A percentile compares a stretch with the other conserved stretches of the same genome.
phyloP scores from a whole-genome alignment of 345 rosid species.

The Excoecaria cochinchinensis region DNA sequence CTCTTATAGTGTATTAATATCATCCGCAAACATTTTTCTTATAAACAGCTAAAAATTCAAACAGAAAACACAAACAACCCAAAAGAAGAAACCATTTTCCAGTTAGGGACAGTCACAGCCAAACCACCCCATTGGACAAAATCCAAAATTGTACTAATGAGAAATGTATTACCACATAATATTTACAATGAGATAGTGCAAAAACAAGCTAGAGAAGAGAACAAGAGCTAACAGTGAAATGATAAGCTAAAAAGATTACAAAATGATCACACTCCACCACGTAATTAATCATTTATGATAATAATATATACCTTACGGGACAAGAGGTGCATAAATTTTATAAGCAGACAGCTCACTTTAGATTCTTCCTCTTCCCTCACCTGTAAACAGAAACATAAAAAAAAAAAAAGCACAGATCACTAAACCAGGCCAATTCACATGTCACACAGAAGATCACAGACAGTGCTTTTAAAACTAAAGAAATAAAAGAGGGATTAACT shows the following conservation, averaged over 20 bases:
- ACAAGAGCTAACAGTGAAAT: not conserved
- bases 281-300: not conserved
- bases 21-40: too few species aligned
- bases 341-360: slow-evolving; percentile 22
- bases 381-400: slow-evolving; percentile 21
- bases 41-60: not conserved
- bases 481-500: not conserved
- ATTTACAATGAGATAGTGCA: slow-evolving; percentile 2
- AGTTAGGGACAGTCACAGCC: not conserved
- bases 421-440: slow-evolving; percentile 38
- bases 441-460: not conserved
- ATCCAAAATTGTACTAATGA: not conserved
- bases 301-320: not conserved
- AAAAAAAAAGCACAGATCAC: slow-evolving; percentile 8
- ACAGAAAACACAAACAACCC: not conserved
- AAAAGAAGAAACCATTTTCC: not conserved
- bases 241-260: slow-evolving; percentile 1
- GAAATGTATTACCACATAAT: not conserved
- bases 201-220: not conserved
- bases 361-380: slow-evolving; percentile 19
- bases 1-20: too few species aligned
- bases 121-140: too few species aligned
- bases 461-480: slow-evolving; percentile 12
- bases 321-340: slow-evolving; percentile 19
- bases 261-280: slow-evolving; percentile 7